Conservation (phyloP, 2,329 filamentous ascomycete genomes). For the Cryphonectria nitschkei region DNA sequence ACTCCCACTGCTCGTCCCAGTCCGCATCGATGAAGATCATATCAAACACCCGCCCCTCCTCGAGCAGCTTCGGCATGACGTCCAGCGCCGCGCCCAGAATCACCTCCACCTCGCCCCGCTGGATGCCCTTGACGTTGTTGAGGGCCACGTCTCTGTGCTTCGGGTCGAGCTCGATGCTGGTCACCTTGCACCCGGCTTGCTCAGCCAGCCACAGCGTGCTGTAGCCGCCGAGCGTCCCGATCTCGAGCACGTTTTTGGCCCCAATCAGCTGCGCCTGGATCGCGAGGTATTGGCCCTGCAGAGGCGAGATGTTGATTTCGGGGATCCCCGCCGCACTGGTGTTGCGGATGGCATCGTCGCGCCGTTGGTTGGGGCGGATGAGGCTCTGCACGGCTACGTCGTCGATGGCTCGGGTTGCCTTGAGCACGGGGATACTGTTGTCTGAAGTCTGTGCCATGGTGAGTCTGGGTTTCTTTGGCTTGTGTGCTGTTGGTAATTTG, state of each 20-base stretch:
- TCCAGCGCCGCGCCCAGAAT: constrained; percentile 50
- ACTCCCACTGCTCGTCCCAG: constrained; percentile 52
- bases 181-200: constrained; percentile 45
- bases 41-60: constrained; percentile 49
- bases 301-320: constrained; percentile 41
- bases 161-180: constrained; percentile 53
- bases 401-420: constrained; percentile 23
- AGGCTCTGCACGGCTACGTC: constrained; percentile 25
- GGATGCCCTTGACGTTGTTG: constrained; percentile 42
- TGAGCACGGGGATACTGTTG: not conserved
- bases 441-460: not conserved
- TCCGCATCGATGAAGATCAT: constrained; percentile 59
- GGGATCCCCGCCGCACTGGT: constrained; percentile 40
- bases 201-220: constrained; percentile 56
- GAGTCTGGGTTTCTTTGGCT: not conserved
- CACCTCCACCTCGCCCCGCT: constrained; percentile 49
- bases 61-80: constrained; percentile 40
- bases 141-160: constrained; percentile 51
- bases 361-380: constrained; percentile 32
- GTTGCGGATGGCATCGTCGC: constrained; percentile 39
- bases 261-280: constrained; percentile 42
- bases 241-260: constrained; percentile 50
- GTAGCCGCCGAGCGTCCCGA: constrained; percentile 60
- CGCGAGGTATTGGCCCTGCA: constrained; percentile 44
- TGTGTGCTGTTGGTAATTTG: not conserved